Evolutionary conservation across 371 early-diverging fungal genomes (phyloP).

Genomic region (Basidiobolus heterosporus): DNA sequence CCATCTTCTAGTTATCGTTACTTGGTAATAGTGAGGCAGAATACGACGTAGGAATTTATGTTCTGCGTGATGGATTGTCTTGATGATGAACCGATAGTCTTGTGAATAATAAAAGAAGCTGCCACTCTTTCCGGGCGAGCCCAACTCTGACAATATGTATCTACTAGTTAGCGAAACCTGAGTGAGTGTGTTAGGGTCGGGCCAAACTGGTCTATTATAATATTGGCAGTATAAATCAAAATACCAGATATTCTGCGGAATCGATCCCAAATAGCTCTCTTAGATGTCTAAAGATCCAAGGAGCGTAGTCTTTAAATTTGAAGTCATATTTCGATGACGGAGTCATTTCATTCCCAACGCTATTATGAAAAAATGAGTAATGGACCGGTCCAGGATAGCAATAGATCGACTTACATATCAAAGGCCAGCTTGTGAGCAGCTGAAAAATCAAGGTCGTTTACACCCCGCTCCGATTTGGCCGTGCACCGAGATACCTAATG

Average conservation of each 20-base stretch:
- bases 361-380: constrained; percentile 8
- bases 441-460: constrained; percentile 58
- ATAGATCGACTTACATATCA: constrained; percentile 45
- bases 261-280: constrained; percentile 79
- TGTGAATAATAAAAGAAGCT: constrained; percentile 92
- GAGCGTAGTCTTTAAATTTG: constrained; percentile 95
- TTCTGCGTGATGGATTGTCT: constrained; percentile 86
- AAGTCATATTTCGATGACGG: constrained; percentile 88
- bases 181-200: background rate
- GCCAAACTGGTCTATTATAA: constrained; percentile 3
- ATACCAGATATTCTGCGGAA: constrained; percentile 84
- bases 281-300: constrained; percentile 86
- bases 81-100: constrained; percentile 94
- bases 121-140: constrained; percentile 86
- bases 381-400: no score
- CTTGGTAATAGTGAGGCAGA: constrained; percentile 66
- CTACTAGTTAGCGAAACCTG: constrained; percentile 85
- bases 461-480: constrained; percentile 57
- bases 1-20: constrained; percentile 8
- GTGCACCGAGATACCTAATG: constrained; percentile 57
- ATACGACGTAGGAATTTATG: constrained; percentile 81
- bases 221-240: no score
- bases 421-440: constrained; percentile 85
- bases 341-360: constrained; percentile 83
- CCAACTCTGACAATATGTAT: constrained; percentile 89